Evolutionary conservation across 1,284 basidiomycete genomes (phyloP).

Genomic region (Ganoderma lingzhi): DNA sequence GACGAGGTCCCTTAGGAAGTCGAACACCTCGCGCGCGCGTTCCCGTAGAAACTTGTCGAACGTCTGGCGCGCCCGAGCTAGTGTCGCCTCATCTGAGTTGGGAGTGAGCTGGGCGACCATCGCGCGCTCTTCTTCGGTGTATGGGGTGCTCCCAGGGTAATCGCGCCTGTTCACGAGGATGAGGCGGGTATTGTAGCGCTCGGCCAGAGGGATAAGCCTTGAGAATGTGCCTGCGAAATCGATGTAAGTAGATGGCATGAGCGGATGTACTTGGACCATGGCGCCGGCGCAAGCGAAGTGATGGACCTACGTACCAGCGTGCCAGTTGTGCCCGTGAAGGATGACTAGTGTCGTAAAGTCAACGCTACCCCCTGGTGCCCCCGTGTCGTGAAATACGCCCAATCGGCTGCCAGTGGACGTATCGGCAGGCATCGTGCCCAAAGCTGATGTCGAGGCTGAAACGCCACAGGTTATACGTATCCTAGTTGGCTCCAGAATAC

Average conservation of each 20-base stretch:
- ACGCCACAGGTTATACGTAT: neutral
- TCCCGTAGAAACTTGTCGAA: slow-evolving; percentile 24
- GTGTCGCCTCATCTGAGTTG: slow-evolving; percentile 5
- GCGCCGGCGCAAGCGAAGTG: neutral
- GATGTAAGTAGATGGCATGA: neutral
- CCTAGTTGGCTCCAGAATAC: too few species aligned
- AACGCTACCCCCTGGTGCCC: slow-evolving; percentile 11
- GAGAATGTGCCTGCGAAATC: slow-evolving; percentile 35
- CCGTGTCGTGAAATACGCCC: slow-evolving; percentile 15
- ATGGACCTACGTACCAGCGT: slow-evolving; percentile 18
- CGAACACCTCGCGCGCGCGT: slow-evolving; percentile 23
- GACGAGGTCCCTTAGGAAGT: slow-evolving; percentile 37
- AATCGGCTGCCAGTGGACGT: neutral
- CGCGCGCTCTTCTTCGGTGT: slow-evolving; percentile 23
- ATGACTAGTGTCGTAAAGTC: slow-evolving; percentile 26
- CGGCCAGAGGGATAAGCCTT: slow-evolving; percentile 23
- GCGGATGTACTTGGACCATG: too few species aligned
- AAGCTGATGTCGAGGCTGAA: neutral
- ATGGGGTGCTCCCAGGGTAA: slow-evolving; percentile 20
- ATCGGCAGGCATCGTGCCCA: neutral
- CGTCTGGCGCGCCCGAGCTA: neutral
- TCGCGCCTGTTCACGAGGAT: slow-evolving; percentile 21
- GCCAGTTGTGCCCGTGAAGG: slow-evolving; percentile 26
- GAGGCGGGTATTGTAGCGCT: slow-evolving; percentile 8
- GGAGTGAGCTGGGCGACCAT: slow-evolving; percentile 1